Percentiles rank a stretch among this genome's conserved stretches.
These are phyloP conservation scores for Heritiera fomes DNA, from an alignment of 345 rosid genomes.

Conservation along the genomic window DNA sequence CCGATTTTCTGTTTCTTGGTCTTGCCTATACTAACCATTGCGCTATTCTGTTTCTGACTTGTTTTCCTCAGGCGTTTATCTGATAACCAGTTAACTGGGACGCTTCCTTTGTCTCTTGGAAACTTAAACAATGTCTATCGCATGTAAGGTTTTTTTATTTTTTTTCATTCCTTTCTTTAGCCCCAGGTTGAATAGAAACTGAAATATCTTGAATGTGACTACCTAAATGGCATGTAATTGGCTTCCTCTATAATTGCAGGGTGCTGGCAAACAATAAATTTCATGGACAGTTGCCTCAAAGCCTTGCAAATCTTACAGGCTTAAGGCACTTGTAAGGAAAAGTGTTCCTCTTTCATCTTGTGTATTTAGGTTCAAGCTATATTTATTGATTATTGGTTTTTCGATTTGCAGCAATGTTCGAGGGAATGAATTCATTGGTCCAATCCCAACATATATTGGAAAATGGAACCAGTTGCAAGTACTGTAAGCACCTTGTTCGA, in stretches of 20 bases:
- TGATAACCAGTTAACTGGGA: slow-evolving; percentile 12
- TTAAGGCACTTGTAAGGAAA: slow-evolving; percentile 14
- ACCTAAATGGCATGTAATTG: neutral
- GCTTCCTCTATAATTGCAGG: neutral
- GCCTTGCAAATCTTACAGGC: neutral
- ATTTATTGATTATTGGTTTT: neutral
- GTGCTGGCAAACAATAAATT: slow-evolving; percentile 15
- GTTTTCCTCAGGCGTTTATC: slow-evolving; percentile 12
- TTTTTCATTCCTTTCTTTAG: neutral
- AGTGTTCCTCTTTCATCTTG: neutral
- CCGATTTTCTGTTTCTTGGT: neutral
- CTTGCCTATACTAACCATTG: neutral
- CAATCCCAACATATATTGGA: slow-evolving; percentile 9
- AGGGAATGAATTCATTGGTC: slow-evolving; percentile 11
- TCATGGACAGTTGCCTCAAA: slow-evolving; percentile 12
- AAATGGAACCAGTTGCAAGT: neutral
- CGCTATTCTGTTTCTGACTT: neutral
- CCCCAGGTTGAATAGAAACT: neutral
- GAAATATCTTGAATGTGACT: neutral
- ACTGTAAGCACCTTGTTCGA: neutral
- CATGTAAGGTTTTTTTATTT: neutral
- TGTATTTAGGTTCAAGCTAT: neutral
- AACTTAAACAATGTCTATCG: neutral
- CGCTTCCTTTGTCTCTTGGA: slow-evolving; percentile 12
- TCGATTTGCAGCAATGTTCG: slow-evolving; percentile 8